Evolutionary conservation across 2,329 filamentous ascomycete genomes (phyloP).

Genomic region (Colletotrichum shisoi): DNA sequence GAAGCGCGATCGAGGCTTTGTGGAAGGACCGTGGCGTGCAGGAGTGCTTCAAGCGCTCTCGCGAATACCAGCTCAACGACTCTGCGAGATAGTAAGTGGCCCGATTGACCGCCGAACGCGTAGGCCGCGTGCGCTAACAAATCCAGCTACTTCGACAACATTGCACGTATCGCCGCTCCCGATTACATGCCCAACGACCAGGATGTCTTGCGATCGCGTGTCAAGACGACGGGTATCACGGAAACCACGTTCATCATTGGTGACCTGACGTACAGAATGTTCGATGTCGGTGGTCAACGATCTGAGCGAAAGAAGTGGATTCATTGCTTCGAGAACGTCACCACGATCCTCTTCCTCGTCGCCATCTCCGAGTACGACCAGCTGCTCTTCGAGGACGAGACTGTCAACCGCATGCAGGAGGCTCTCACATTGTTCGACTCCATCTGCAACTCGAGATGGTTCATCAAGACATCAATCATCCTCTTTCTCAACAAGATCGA

Average conservation of each 20-base stretch:
- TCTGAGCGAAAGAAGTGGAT: slow-evolving; percentile 99
- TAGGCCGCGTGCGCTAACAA: slow-evolving; percentile 4
- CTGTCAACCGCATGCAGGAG: slow-evolving; percentile 93
- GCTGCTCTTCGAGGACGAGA: slow-evolving; percentile 94
- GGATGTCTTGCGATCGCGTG: slow-evolving; percentile 92
- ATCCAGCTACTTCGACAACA: slow-evolving; percentile 90
- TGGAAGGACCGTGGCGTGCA: slow-evolving; percentile 95
- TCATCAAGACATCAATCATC: slow-evolving; percentile 88
- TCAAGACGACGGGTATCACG: slow-evolving; percentile 97
- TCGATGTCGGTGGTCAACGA: slow-evolving; percentile 93
- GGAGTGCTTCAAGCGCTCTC: slow-evolving; percentile 92
- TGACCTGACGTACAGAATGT: slow-evolving; percentile 95
- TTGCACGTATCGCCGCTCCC: slow-evolving; percentile 85
- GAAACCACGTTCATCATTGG: slow-evolving; percentile 96
- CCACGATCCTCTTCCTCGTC: slow-evolving; percentile 93
- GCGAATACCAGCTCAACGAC: slow-evolving; percentile 96
- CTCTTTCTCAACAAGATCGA: slow-evolving; percentile 92
- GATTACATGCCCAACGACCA: slow-evolving; percentile 96
- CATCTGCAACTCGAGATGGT: slow-evolving; percentile 88
- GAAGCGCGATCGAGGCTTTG: slow-evolving; percentile 87
- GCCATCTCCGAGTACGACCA: slow-evolving; percentile 98
- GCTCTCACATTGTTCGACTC: slow-evolving; percentile 86
- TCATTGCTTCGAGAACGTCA: slow-evolving; percentile 98
- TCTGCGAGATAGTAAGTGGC: slow-evolving; percentile 90
- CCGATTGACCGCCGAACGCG: slow-evolving; percentile 41